Evolutionary conservation across 1,139 yeast species (phyloP).

Genomic region (Nakaseomyces bracarensis): DNA sequence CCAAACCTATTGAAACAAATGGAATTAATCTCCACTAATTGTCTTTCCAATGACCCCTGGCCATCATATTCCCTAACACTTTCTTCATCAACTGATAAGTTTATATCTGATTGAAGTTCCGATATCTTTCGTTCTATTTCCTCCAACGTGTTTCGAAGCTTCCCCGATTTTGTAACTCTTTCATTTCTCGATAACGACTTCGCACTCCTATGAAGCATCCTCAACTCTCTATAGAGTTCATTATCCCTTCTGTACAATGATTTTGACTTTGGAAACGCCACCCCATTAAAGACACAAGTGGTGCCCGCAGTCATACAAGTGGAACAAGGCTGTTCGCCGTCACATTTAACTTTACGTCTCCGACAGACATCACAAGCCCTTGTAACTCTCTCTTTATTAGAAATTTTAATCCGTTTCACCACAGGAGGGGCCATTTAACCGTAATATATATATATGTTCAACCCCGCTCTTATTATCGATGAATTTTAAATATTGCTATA

Average conservation of each 20-base stretch:
- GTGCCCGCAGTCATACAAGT: conserved; percentile 11
- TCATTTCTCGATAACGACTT: not conserved
- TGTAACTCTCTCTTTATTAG: conserved; percentile 8
- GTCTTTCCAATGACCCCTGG: conserved; percentile 12
- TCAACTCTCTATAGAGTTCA: conserved; percentile 2
- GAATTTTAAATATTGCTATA: no score
- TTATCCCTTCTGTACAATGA: not conserved
- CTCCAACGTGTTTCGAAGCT: not conserved
- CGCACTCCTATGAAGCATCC: not conserved
- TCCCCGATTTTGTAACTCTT: conserved; percentile 1
- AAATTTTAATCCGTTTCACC: not conserved
- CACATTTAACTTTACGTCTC: conserved; percentile 15
- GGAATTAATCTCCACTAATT: conserved; percentile 10
- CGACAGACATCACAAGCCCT: conserved; percentile 15
- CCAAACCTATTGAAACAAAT: conserved; percentile 10
- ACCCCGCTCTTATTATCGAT: no score
- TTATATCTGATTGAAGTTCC: conserved; percentile 5
- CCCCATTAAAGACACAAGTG: conserved; percentile 7
- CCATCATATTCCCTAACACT: conserved; percentile 8
- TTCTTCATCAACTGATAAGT: conserved; percentile 8
- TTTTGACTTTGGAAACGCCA: not conserved
- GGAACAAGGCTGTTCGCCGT: conserved; percentile 13
- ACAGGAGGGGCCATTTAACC: conserved; percentile 2
- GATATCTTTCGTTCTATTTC: conserved; percentile 4
- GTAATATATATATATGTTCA: no score